A percentile compares a stretch with the other conserved stretches of the same genome.
Conservation (phyloP, 345 rosid genomes). For the Ricinus communis region DNA sequence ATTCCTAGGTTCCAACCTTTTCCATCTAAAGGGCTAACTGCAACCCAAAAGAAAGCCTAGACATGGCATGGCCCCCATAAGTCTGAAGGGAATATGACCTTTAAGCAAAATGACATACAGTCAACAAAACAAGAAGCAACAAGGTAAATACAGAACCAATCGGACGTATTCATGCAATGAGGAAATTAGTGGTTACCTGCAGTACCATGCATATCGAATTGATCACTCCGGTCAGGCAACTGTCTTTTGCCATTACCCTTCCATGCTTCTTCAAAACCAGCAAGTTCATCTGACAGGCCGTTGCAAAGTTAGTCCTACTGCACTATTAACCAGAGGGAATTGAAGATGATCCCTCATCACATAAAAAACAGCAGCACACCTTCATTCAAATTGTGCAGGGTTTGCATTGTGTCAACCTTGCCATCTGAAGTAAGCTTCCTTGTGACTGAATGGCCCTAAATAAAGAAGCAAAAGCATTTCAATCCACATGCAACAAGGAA, state of each 20-base stretch:
- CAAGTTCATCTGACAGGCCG: constrained; percentile 50
- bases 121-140: neutral
- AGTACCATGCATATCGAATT: constrained; percentile 19
- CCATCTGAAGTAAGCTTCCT: constrained; percentile 74
- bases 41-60: neutral
- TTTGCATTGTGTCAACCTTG: constrained; percentile 70
- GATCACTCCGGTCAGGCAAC: constrained; percentile 32
- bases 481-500: constrained; percentile 2
- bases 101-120: neutral
- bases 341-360: neutral
- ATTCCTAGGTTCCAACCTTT: neutral
- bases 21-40: neutral
- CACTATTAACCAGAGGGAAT: neutral
- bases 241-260: constrained; percentile 41
- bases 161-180: neutral
- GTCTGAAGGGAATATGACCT: neutral
- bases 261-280: constrained; percentile 68
- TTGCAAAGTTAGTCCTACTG: neutral
- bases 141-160: neutral
- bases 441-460: constrained; percentile 75
- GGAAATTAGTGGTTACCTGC: constrained; percentile 31
- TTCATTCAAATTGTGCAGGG: constrained; percentile 71
- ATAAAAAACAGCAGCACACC: constrained; percentile 35
- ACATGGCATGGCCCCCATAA: neutral
- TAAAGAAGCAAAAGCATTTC: constrained; percentile 11